Evolutionary conservation across 805 yeast genomes (phyloP).

Genomic region (Myxozyma mucilagina): DNA sequence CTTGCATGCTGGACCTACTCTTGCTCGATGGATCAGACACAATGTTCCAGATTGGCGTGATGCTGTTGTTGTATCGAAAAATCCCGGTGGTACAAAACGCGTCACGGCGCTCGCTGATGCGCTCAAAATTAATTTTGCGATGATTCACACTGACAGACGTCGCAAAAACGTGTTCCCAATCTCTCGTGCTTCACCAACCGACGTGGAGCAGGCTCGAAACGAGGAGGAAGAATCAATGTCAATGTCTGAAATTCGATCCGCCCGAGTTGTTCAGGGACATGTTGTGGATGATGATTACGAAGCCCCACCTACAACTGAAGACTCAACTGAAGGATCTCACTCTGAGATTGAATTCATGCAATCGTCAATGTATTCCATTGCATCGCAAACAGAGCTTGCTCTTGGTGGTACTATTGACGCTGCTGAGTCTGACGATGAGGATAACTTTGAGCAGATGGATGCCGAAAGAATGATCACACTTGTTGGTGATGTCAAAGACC

Average conservation of each 20-base stretch:
- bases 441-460: conserved; percentile 68
- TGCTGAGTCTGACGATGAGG: conserved; percentile 71
- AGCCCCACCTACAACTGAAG: conserved; percentile 40
- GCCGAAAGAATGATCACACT: conserved; percentile 62
- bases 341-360: conserved; percentile 41
- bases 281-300: conserved; percentile 85
- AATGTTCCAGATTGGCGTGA: conserved; percentile 80
- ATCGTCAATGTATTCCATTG: conserved; percentile 32
- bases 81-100: conserved; percentile 98
- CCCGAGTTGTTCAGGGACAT: conserved; percentile 94
- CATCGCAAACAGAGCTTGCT: conserved; percentile 49
- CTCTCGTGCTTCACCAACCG: conserved; percentile 38
- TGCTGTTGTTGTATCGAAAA: conserved; percentile 96
- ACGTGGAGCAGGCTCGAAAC: conserved; percentile 23
- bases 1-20: conserved; percentile 91
- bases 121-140: conserved; percentile 92
- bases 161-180: conserved; percentile 66
- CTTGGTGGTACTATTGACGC: conserved; percentile 82
- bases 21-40: conserved; percentile 93
- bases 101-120: conserved; percentile 98
- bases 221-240: conserved; percentile 35
- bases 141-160: conserved; percentile 98
- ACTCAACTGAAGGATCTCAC: conserved; percentile 34
- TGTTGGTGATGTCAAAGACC: conserved; percentile 92
- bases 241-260: conserved; percentile 75